Evolutionary conservation across 306 rosid genomes (phyloP).

Genomic region (Calophaca sinica): DNA sequence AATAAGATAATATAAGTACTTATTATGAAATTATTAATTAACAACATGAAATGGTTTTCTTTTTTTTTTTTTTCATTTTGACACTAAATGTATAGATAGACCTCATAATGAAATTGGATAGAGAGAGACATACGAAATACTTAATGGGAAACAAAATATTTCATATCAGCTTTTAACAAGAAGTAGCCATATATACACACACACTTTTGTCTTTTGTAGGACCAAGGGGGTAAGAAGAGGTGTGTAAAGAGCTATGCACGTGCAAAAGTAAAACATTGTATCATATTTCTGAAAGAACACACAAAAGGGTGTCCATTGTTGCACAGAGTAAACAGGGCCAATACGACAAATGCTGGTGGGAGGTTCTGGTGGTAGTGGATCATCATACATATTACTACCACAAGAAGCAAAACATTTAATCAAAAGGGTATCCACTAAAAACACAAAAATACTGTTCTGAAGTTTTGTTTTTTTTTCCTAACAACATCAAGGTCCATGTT

Average conservation of each 20-base stretch:
- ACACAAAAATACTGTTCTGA: constrained; percentile 40
- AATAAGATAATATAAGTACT: constrained; percentile 47
- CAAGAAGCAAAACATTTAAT: constrained; percentile 51
- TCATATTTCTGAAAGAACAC: constrained; percentile 44
- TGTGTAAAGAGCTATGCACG: constrained; percentile 46
- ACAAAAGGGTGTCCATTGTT: constrained; percentile 49
- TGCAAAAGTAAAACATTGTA: constrained; percentile 51
- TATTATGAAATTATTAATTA: constrained; percentile 43
- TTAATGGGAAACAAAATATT: constrained; percentile 14
- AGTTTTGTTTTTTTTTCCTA: neutral
- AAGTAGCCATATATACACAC: neutral
- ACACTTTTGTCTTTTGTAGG: constrained; percentile 42
- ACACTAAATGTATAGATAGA: constrained; percentile 17
- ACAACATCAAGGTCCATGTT: constrained; percentile 29
- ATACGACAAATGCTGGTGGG: constrained; percentile 85
- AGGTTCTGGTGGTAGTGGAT: constrained; percentile 79
- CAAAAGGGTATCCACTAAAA: constrained; percentile 53
- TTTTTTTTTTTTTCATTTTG: constrained; percentile 29
- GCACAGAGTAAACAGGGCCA: constrained; percentile 52
- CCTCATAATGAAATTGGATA: constrained; percentile 1
- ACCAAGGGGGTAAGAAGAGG: constrained; percentile 29
- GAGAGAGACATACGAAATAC: neutral
- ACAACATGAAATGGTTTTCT: constrained; percentile 48
- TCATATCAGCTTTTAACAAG: constrained; percentile 7
- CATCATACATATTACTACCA: constrained; percentile 58